Base-by-base conservation (phyloP, 2,329 filamentous ascomycete genomes). In the Incumbomyces delicatus region DNA sequence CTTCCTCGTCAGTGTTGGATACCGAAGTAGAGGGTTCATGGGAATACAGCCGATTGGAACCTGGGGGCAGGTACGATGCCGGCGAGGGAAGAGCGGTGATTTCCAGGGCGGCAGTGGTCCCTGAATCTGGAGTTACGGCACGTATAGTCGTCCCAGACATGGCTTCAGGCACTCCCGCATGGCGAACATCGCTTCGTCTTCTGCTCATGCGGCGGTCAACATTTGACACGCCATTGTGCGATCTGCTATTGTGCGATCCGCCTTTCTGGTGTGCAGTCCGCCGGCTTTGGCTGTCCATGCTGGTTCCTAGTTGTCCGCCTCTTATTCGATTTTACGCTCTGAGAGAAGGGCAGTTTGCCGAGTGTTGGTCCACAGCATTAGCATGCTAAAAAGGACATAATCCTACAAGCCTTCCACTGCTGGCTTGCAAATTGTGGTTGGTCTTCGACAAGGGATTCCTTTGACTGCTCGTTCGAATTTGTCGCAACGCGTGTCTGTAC, bases 71-170 rank as follows among this genome's bases (percentile, higher is more conserved):
- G 41, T 66, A 50, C 27, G 49, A 41, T 2, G 48, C 38, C 10
- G 52, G 49, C 6, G 52, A 54, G 33, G 53, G 42, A 40, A 22
- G 51, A 29, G n/a, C 46, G 38, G 18, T 36, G 41, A 27, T 37
- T 48, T 41, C 53, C 45, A 33, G 35, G 37, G n/a, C 46, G 49
- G 61, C 63, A 38, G 61, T 58, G 39, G 16, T 22, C 27, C 16
- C 22, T 31, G 67, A 64, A 50, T 72, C 70, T 37, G 70, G 69
- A 14, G 68, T 72, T 49, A 70, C 67, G 13, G 68, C 65, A 51
- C 69, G 66, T 48, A 71, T 70, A 34, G 65, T 65, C 17, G 60
- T 61, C 39, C 69, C 67, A 49, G 62, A 63, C 51, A 70, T 67
- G 47, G 60, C 68, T 51, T 72, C 69, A 35, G 54, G 54, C 8